These are phyloP conservation scores for Jackrogersella minutella DNA, from an alignment of 495 filamentous ascomycete genomes.

Conservation along the genomic window DNA sequence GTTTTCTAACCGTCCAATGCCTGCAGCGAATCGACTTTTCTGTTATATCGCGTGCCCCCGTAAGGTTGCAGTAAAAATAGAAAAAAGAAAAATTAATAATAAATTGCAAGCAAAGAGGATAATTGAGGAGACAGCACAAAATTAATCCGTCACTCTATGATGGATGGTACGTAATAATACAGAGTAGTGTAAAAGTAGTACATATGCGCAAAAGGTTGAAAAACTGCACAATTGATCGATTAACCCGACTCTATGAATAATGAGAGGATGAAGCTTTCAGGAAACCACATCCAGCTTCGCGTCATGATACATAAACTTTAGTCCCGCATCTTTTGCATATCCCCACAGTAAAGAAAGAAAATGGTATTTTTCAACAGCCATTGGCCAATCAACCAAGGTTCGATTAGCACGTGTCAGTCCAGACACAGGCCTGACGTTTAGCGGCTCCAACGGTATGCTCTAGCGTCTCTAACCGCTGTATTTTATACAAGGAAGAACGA, in stretches of 20 bases:
- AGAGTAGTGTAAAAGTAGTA: conserved; percentile 5
- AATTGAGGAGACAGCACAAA: conserved; percentile 7
- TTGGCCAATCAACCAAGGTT: conserved; percentile 35
- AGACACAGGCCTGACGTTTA: conserved; percentile 22
- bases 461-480: conserved; percentile 16
- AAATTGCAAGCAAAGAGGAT: background rate
- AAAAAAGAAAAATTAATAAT: conserved; percentile 11
- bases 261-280: conserved; percentile 22
- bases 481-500: conserved; percentile 11
- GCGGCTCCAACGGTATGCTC: background rate
- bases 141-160: conserved; percentile 1
- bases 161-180: conserved; percentile 16
- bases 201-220: conserved; percentile 6
- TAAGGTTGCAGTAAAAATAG: background rate
- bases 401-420: conserved; percentile 31
- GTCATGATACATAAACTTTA: conserved; percentile 17
- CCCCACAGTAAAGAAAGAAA: conserved; percentile 8
- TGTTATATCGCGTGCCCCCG: conserved; percentile 8
- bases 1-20: conserved; percentile 11
- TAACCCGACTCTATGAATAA: background rate
- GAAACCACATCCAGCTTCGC: conserved; percentile 16
- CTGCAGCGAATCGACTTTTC: background rate
- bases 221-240: conserved; percentile 10
- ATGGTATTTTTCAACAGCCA: conserved; percentile 10
- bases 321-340: conserved; percentile 1